Evolutionary conservation across 2,329 filamentous ascomycete species (phyloP).

Genomic region (Aspergillus versicolor): DNA sequence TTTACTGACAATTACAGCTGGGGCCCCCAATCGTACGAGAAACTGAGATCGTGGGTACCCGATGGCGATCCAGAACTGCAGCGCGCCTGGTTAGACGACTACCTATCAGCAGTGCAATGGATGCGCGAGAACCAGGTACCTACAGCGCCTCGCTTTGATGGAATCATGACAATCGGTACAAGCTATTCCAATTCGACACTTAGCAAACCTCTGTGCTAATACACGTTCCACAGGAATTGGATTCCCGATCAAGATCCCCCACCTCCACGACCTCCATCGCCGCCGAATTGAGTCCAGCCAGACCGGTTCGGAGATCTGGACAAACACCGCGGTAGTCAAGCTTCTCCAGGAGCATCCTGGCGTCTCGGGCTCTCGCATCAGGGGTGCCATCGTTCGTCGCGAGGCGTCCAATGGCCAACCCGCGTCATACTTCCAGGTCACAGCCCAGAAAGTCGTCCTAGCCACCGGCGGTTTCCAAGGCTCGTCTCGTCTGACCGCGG

Average conservation of each 20-base stretch:
- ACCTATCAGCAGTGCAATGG: constrained; percentile 28
- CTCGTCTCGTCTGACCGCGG: constrained; percentile 18
- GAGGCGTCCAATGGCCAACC: not conserved
- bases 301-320: constrained; percentile 20
- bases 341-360: constrained; percentile 22
- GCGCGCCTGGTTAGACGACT: constrained; percentile 26
- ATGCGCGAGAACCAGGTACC: constrained; percentile 28
- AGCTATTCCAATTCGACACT: not conserved
- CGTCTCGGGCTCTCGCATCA: constrained; percentile 21
- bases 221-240: constrained; percentile 19
- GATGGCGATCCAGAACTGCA: constrained; percentile 25
- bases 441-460: constrained; percentile 22
- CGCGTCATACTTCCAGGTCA: constrained; percentile 16
- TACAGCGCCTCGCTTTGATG: constrained; percentile 24
- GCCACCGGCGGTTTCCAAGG: constrained; percentile 30
- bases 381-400: constrained; percentile 23
- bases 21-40: constrained; percentile 24
- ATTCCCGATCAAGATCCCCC: constrained; percentile 26
- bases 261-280: constrained; percentile 21
- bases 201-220: not conserved
- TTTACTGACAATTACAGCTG: constrained; percentile 16
- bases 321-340: constrained; percentile 22
- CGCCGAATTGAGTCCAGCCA: constrained; percentile 19
- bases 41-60: constrained; percentile 26
- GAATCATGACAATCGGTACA: constrained; percentile 30